A percentile compares a stretch with the other conserved stretches of the same genome.
Evolutionary conservation across 179 eudicot species (phyloP).

Genomic region (Silene coronaria): DNA sequence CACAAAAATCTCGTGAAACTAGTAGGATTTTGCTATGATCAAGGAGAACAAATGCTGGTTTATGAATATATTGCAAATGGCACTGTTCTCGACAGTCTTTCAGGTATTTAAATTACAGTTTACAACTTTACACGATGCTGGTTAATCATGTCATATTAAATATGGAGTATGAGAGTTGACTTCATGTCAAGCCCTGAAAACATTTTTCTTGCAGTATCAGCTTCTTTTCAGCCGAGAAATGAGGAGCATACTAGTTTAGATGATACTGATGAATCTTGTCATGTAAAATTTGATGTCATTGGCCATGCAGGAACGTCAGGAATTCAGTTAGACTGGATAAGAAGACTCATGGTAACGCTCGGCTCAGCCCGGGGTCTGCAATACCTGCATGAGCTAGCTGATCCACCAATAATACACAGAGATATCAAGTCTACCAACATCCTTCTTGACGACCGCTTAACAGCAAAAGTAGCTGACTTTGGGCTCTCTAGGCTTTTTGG

Average conservation of each 20-base stretch:
- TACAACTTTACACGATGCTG: neutral
- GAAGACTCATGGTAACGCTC: constrained; percentile 36
- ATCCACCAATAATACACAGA: constrained; percentile 31
- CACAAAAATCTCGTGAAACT: constrained; percentile 64
- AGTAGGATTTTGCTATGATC: constrained; percentile 56
- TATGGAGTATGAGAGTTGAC: neutral
- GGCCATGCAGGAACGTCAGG: constrained; percentile 36
- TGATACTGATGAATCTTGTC: too few species aligned
- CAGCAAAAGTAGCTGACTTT: constrained; percentile 41
- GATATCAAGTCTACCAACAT: constrained; percentile 38
- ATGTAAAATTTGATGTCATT: neutral
- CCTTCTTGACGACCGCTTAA: constrained; percentile 32
- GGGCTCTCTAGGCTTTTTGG: constrained; percentile 35
- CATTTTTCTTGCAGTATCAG: too few species aligned
- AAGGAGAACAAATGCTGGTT: constrained; percentile 57
- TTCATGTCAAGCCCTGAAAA: too few species aligned
- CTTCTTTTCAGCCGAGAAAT: too few species aligned
- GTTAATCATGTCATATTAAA: neutral
- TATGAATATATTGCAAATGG: constrained; percentile 63
- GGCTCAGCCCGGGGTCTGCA: constrained; percentile 46
- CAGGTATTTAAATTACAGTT: constrained; percentile 30
- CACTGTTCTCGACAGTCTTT: constrained; percentile 42
- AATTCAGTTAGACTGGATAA: constrained; percentile 38
- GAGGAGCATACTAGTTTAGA: too few species aligned
- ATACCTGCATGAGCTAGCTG: constrained; percentile 47